These are phyloP conservation scores for Lentithecium fluviatile DNA, from an alignment of 495 filamentous ascomycete genomes.

Conservation along the genomic window DNA sequence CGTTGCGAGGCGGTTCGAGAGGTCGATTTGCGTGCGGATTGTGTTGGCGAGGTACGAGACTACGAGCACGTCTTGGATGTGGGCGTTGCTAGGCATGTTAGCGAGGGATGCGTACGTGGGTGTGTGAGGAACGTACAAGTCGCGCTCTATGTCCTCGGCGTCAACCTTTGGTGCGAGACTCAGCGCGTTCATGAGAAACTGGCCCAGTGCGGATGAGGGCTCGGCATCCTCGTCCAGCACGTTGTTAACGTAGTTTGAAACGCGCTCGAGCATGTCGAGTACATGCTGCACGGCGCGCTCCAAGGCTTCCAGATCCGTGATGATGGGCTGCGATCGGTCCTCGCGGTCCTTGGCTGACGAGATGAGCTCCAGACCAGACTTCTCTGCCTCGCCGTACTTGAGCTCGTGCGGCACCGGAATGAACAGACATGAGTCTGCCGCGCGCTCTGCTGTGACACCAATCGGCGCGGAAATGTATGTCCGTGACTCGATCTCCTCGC, in stretches of 20 bases:
- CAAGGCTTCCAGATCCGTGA: constrained; percentile 83
- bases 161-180: constrained; percentile 93
- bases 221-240: constrained; percentile 68
- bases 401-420: constrained; percentile 93
- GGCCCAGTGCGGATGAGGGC: constrained; percentile 81
- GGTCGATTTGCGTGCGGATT: constrained; percentile 97
- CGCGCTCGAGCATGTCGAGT: constrained; percentile 81
- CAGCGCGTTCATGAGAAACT: constrained; percentile 89
- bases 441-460: constrained; percentile 89
- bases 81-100: constrained; percentile 72
- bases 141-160: constrained; percentile 79
- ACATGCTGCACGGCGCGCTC: constrained; percentile 82
- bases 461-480: constrained; percentile 94
- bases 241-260: constrained; percentile 81
- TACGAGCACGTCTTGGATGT: constrained; percentile 96
- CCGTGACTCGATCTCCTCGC: constrained; percentile 76
- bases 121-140: constrained; percentile 64
- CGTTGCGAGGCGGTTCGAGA: constrained; percentile 89
- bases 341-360: constrained; percentile 76
- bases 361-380: constrained; percentile 84
- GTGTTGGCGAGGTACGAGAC: constrained; percentile 97
- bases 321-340: constrained; percentile 65
- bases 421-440: constrained; percentile 91
- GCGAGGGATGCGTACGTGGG: background rate
- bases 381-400: constrained; percentile 86